Evolutionary conservation across 371 early-diverging fungal genomes (phyloP), one percentile per base, ranked within the genome.

Genomic region (Cokeromyces recurvatus): DNA sequence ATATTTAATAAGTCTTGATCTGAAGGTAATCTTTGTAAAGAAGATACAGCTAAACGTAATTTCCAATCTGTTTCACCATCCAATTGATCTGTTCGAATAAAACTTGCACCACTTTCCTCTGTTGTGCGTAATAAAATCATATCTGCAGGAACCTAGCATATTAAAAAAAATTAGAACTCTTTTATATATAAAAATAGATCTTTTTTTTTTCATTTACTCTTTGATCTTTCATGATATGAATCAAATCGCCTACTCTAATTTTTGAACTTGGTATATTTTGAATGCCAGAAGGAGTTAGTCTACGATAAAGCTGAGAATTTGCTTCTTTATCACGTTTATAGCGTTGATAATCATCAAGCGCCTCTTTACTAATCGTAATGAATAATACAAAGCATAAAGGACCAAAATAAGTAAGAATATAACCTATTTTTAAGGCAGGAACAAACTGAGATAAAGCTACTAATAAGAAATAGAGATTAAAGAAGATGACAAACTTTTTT

Each of bases 11-110:
- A 59, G 3, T 74, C 71, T 29, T 66, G 53, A 48, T 89, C 85
- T 21, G 68, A 66, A 2, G 76, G 62, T 15, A 92, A 58, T 40
- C 82, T 79, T 59, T 97, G 95, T 17, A 82, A 73, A 0, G 81
- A 79, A 12, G 90, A 85, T 16, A 93, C 86, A 0, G 97, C 94
- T 15, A 94, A 58, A 29, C 90, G 79, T 48, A 98, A 68, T 71
- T 99, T 99, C 99, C 99, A 99, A 60, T 99, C 99, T 0, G 99
- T 99, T 64, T 99, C 99, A 51, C 99, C 99, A 66, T 99, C 99
- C 36, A 99, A 75, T 61, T 99, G 99, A 74, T 99, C 99, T 3
- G 99, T 99, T 39, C 99, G 77, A 60, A 99, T 92, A 74, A 99
- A 99, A 50, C 95, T 89, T 14, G 97, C 84, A 2, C 98, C 98